Conservation (phyloP, 805 yeast species). For the Clavispora carvajalis region DNA sequence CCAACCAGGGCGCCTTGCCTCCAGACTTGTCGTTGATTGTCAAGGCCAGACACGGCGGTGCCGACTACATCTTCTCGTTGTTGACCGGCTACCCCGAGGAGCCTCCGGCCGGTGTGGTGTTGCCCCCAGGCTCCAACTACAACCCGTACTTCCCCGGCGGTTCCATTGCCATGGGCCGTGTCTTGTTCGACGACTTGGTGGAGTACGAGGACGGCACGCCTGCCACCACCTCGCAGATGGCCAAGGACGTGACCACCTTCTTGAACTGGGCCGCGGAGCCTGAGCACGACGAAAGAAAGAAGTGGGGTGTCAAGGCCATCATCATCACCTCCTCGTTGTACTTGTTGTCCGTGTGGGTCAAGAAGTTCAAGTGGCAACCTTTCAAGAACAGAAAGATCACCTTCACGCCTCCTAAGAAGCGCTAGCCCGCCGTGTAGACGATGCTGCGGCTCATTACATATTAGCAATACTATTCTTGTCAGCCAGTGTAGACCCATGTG, state of each 20-base stretch:
- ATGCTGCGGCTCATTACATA: neutral
- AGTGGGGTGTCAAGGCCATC: conserved; percentile 89
- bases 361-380: conserved; percentile 97
- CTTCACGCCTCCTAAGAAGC: conserved; percentile 85
- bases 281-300: conserved; percentile 97
- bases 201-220: conserved; percentile 99
- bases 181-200: conserved; percentile 92
- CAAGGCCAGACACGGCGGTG: conserved; percentile 98
- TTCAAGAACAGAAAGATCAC: conserved; percentile 91
- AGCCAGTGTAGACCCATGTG: neutral
- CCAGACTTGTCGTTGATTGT: conserved; percentile 96
- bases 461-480: neutral
- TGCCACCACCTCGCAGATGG: conserved; percentile 98
- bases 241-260: conserved; percentile 94
- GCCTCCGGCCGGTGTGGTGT: conserved; percentile 92
- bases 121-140: conserved; percentile 94
- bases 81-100: conserved; percentile 99
- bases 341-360: conserved; percentile 82
- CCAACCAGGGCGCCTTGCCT: conserved; percentile 98
- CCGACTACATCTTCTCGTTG: conserved; percentile 90
- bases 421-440: conserved; percentile 1
- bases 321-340: conserved; percentile 73
- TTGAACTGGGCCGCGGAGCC: conserved; percentile 98
- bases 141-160: conserved; percentile 99
- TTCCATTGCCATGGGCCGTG: conserved; percentile 98